Percentiles rank a stretch among this genome's conserved stretches.
Conservation (phyloP, 73 alveolate genomes). For the Tetrahymena elliotti region DNA sequence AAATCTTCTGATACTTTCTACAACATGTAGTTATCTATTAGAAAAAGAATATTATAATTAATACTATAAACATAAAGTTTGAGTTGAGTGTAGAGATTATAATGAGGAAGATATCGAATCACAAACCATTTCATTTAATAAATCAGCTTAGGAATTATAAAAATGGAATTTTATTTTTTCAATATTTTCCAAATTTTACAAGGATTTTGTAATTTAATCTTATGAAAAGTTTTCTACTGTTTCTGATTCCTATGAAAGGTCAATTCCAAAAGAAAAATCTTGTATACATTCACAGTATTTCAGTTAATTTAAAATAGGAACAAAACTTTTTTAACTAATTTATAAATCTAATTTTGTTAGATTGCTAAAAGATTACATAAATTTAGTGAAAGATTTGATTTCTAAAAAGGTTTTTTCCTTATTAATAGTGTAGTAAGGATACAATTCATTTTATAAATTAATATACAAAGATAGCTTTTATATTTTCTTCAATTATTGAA, state of each 20-base stretch:
- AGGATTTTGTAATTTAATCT: neutral
- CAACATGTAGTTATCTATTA: too few relatives aligned
- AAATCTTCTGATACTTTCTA: too few relatives aligned
- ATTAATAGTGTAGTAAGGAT: too few relatives aligned
- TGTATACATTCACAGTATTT: neutral
- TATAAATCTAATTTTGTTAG: neutral
- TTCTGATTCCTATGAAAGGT: neutral
- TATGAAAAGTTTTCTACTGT: neutral
- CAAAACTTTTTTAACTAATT: neutral
- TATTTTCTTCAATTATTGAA: too few relatives aligned
- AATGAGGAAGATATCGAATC: neutral
- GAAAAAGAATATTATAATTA: too few relatives aligned
- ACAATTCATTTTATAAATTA: too few relatives aligned
- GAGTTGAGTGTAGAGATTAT: neutral
- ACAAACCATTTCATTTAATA: too few relatives aligned
- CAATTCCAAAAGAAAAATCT: neutral
- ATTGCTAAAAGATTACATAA: neutral
- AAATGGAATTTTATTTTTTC: too few relatives aligned
- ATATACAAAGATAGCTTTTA: too few relatives aligned
- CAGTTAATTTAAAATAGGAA: neutral
- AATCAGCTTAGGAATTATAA: neutral
- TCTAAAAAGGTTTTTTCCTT: neutral
- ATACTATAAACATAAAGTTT: too few relatives aligned
- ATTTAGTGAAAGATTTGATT: neutral
- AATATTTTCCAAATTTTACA: neutral